These are phyloP conservation scores for Penicillium argentinense DNA, from an alignment of 495 filamentous ascomycete species.

Conservation along the genomic window DNA sequence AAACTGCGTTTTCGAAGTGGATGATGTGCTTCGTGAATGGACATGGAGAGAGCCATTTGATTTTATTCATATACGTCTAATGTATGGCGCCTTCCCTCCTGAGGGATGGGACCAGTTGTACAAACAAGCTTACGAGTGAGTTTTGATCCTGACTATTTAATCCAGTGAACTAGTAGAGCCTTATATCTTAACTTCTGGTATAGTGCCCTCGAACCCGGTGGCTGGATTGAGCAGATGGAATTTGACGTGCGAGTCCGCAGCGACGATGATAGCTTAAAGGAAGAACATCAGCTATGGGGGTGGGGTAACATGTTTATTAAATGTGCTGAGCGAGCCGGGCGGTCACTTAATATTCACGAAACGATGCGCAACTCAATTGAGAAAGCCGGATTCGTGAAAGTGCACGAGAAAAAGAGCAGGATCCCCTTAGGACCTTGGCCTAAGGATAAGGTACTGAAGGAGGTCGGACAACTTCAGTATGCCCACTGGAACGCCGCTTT, in stretches of 20 bases:
- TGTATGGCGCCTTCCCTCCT: conserved; percentile 8
- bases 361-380: neutral
- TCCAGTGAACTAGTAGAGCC: neutral
- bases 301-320: neutral
- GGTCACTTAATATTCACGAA: neutral
- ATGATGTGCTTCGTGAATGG: conserved; percentile 25
- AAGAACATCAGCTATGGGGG: neutral
- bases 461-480: neutral
- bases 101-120: conserved; percentile 23
- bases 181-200: neutral
- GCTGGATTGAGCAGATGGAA: conserved; percentile 55
- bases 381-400: neutral
- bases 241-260: conserved; percentile 31
- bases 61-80: conserved; percentile 23
- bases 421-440: neutral
- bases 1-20: conserved; percentile 27
- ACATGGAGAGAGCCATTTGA: conserved; percentile 24
- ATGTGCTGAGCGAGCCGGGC: neutral
- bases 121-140: conserved; percentile 16
- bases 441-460: neutral
- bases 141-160: neutral
- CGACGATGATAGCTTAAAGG: conserved; percentile 38
- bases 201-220: conserved; percentile 32
- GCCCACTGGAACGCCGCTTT: neutral
- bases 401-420: neutral